These are phyloP conservation scores for Medicago truncatula DNA, from an alignment of 306 rosid genomes.

Conservation along the genomic window MtrunA17r5.0-ANR NC_053047.1:8842001-8842500, in stretches of 20 bases:
- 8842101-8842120: too few relatives aligned
- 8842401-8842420: background rate
- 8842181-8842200: too few relatives aligned
- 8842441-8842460: too few relatives aligned
- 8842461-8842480: too few relatives aligned
- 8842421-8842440: background rate
- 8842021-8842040: background rate
- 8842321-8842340: background rate
- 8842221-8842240: background rate
- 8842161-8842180: too few relatives aligned
- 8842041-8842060: background rate
- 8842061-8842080: background rate
- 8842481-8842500: too few relatives aligned
- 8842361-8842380: too few relatives aligned
- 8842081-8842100: background rate
- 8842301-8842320: slow-evolving; percentile 1
- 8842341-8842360: background rate
- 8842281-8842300: slow-evolving; percentile 12
- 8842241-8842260: background rate
- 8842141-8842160: too few relatives aligned
- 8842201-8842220: too few relatives aligned
- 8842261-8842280: slow-evolving; percentile 23
- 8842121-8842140: too few relatives aligned
- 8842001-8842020: background rate
- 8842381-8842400: background rate